Conservation (phyloP, 345 rosid genomes). For the Camelina hispida region DNA sequence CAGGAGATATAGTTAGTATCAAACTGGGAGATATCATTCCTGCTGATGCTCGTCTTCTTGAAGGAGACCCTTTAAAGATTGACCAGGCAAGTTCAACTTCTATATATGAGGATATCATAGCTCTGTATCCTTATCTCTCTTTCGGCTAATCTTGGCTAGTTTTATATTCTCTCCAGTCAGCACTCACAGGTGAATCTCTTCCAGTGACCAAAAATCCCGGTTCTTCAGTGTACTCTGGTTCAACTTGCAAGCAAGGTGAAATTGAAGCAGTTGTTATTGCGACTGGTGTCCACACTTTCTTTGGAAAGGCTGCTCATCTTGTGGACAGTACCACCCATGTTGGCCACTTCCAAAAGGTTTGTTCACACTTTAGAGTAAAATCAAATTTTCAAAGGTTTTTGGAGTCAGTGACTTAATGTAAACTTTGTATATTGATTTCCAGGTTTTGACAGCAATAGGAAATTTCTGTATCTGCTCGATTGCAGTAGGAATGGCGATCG, state of each 20-base stretch:
- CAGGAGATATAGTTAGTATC: conserved; percentile 57
- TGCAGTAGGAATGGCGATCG: conserved; percentile 78
- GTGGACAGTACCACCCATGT: conserved; percentile 83
- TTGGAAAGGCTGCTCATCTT: conserved; percentile 95
- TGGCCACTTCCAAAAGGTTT: conserved; percentile 92
- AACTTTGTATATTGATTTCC: conserved; percentile 14
- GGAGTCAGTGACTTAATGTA: conserved; percentile 10
- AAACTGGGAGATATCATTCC: conserved; percentile 67
- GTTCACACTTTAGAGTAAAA: conserved; percentile 13
- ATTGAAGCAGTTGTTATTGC: conserved; percentile 92
- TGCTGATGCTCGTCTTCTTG: conserved; percentile 74
- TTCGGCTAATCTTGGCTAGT: conserved; percentile 20
- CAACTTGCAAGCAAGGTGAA: conserved; percentile 94
- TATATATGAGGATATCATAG: not conserved
- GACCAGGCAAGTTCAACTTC: conserved; percentile 52
- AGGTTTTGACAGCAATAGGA: conserved; percentile 88
- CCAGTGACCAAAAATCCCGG: conserved; percentile 80
- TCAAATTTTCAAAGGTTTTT: not conserved
- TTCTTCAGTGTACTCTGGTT: conserved; percentile 80
- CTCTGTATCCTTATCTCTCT: conserved; percentile 7
- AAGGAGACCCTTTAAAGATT: conserved; percentile 78
- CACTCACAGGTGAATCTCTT: conserved; percentile 65
- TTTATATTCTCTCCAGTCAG: conserved; percentile 48
- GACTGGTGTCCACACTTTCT: conserved; percentile 92
- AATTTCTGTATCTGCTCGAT: conserved; percentile 97